A percentile compares a stretch with the other conserved stretches of the same genome.
Conservation (phyloP, 768 basidiomycete species). For the Boletus reticulatus region DNA sequence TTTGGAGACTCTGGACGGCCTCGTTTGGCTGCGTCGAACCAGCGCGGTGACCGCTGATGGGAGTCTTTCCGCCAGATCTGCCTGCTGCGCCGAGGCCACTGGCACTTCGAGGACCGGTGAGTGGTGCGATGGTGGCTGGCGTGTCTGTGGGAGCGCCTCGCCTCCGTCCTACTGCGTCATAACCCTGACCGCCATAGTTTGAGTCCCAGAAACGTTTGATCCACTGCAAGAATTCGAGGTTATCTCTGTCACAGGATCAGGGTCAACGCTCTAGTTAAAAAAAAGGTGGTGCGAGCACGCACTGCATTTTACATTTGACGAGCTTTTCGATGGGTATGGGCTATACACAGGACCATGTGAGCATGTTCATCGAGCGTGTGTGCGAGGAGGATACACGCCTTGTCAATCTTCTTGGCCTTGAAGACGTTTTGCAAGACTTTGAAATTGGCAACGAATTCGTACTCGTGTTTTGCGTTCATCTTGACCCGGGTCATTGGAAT, state of each 20-base stretch:
- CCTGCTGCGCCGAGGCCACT: conserved; percentile 36
- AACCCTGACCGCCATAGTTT: conserved; percentile 83
- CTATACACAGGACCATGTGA: conserved; percentile 36
- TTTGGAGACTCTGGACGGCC: conserved; percentile 62
- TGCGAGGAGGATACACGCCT: conserved; percentile 43
- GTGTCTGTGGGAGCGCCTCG: conserved; percentile 75
- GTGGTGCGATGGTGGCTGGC: conserved; percentile 75
- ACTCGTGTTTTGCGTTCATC: conserved; percentile 94
- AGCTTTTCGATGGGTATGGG: conserved; percentile 95
- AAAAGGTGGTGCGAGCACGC: conserved; percentile 34
- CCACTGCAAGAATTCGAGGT: conserved; percentile 99
- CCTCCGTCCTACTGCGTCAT: conserved; percentile 81
- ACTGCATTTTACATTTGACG: conserved; percentile 99
- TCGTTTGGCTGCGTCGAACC: conserved; percentile 68
- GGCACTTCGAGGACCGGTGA: conserved; percentile 42
- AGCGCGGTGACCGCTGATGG: conserved; percentile 64
- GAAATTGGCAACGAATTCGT: conserved; percentile 94
- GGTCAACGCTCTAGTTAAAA: conserved; percentile 18
- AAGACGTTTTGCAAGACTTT: conserved; percentile 93
- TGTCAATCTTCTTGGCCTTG: conserved; percentile 92
- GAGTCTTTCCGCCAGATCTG: conserved; percentile 70
- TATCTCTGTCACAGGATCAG: conserved; percentile 60
- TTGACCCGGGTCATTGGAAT: conserved; percentile 90
- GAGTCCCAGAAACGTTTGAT: conserved; percentile 93
- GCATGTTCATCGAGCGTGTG: background rate